phyloP scores from a whole-genome alignment of 306 rosid species.

The Quercus suber region DNA sequence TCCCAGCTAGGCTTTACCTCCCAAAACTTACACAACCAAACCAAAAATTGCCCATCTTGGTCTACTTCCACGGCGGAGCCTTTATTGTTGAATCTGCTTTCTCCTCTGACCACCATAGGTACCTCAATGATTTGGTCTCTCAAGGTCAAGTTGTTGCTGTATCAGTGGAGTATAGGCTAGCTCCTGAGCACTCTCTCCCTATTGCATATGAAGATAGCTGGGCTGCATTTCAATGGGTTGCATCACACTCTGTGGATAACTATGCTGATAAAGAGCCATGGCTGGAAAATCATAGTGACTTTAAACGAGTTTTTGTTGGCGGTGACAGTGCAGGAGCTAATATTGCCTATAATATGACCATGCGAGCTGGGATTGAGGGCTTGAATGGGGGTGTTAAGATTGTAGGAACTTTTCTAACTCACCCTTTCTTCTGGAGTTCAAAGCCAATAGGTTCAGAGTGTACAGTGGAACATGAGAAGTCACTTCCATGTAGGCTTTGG shows the following conservation, averaged over 20 bases:
- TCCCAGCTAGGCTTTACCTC: constrained; percentile 30
- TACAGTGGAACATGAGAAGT: constrained; percentile 20
- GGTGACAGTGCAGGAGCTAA: constrained; percentile 49
- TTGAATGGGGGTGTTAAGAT: constrained; percentile 31
- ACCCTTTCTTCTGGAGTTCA: constrained; percentile 43
- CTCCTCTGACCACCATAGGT: constrained; percentile 21
- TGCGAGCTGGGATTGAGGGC: constrained; percentile 27
- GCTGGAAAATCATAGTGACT: constrained; percentile 40
- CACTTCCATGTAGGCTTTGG: constrained; percentile 22
- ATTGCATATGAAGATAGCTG: constrained; percentile 39
- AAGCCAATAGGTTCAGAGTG: constrained; percentile 31
- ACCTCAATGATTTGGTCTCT: neutral
- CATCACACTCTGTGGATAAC: constrained; percentile 18
- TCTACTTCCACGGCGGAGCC: constrained; percentile 38
- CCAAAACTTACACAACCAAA: constrained; percentile 16
- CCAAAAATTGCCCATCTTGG: constrained; percentile 32
- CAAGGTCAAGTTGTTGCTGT: neutral
- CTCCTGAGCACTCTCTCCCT: constrained; percentile 35
- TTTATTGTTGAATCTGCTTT: constrained; percentile 42
- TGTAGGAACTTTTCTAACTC: constrained; percentile 21
- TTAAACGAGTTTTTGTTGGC: constrained; percentile 28
- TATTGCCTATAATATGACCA: constrained; percentile 25
- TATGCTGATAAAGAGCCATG: constrained; percentile 9
- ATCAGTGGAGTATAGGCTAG: constrained; percentile 18
- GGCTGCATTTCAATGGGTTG: constrained; percentile 17